These are phyloP conservation scores for Pythium dissimile DNA, from an alignment of 352 stramenopile genomes.

Conservation along the genomic window DNA sequence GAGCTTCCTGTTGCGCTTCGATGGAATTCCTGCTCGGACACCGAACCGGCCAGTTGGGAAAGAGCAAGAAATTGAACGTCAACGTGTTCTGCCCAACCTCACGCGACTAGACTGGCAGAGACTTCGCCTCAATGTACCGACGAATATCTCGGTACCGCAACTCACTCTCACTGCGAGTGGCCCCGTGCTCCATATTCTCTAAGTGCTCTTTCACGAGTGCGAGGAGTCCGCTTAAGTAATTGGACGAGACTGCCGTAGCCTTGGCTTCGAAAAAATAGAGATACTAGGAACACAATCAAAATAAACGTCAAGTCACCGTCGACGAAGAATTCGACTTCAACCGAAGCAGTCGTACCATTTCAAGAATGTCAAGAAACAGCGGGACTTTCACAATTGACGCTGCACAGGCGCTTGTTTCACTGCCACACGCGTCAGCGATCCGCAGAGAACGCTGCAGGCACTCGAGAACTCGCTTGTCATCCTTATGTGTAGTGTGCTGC, in stretches of 20 bases:
- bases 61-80: too few relatives aligned
- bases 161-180: slow-evolving; percentile 68
- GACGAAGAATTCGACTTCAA: background rate
- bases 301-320: background rate
- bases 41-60: too few relatives aligned
- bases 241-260: slow-evolving; percentile 60
- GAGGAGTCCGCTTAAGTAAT: slow-evolving; percentile 77
- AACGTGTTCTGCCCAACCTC: too few relatives aligned
- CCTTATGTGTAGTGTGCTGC: slow-evolving; percentile 74
- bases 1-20: too few relatives aligned
- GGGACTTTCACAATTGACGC: slow-evolving; percentile 82
- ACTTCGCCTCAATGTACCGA: slow-evolving; percentile 62
- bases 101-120: slow-evolving; percentile 20
- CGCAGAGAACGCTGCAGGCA: slow-evolving; percentile 96
- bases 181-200: slow-evolving; percentile 83
- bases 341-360: slow-evolving; percentile 52
- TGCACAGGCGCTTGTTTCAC: slow-evolving; percentile 17
- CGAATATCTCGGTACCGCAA: slow-evolving; percentile 84
- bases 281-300: slow-evolving; percentile 34
- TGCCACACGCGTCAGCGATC: slow-evolving; percentile 89
- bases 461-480: slow-evolving; percentile 94
- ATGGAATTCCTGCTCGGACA: too few relatives aligned
- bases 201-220: slow-evolving; percentile 92
- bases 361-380: slow-evolving; percentile 97
- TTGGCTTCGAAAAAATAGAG: slow-evolving; percentile 94